Conservation (phyloP, 768 basidiomycete species). For the Bullera alba region DNA sequence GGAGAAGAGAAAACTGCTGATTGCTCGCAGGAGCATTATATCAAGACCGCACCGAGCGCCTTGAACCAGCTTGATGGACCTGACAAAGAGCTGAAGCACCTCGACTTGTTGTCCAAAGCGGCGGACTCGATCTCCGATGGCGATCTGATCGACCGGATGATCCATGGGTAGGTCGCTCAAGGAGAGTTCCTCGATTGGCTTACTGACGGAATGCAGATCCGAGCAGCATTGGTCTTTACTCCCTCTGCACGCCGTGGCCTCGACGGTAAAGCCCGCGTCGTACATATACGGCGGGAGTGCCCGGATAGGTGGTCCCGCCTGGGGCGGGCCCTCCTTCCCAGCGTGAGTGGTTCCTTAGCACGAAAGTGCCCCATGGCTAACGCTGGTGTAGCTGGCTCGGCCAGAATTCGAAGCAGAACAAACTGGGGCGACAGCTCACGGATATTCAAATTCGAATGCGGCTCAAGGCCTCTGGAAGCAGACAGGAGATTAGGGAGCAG, state of each 20-base stretch:
- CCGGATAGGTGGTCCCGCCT: slow-evolving; percentile 11
- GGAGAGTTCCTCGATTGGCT: background rate
- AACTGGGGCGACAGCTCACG: slow-evolving; percentile 67
- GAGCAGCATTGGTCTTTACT: slow-evolving; percentile 96
- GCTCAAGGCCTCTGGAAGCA: slow-evolving; percentile 82
- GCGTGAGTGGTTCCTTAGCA: slow-evolving; percentile 54
- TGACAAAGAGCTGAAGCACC: slow-evolving; percentile 61
- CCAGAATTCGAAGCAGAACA: slow-evolving; percentile 88
- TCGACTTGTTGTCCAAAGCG: slow-evolving; percentile 77
- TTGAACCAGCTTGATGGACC: slow-evolving; percentile 55
- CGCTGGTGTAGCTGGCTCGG: slow-evolving; percentile 73
- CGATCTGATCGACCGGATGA: slow-evolving; percentile 84
- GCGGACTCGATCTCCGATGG: slow-evolving; percentile 90
- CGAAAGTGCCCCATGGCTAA: background rate
- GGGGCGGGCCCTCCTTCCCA: slow-evolving; percentile 57
- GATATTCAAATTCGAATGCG: slow-evolving; percentile 96
- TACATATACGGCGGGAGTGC: slow-evolving; percentile 61
- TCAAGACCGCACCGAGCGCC: slow-evolving; percentile 69
- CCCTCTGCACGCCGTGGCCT: slow-evolving; percentile 86
- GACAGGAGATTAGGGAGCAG: slow-evolving; percentile 77
- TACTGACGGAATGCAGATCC: slow-evolving; percentile 52
- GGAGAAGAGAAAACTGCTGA: background rate
- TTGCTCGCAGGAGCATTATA: slow-evolving; percentile 82
- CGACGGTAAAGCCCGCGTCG: slow-evolving; percentile 80
- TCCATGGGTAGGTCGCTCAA: slow-evolving; percentile 65